These are phyloP conservation scores for Paramecium biaurelia DNA, from an alignment of 73 alveolate genomes.

Conservation along the genomic window DNA sequence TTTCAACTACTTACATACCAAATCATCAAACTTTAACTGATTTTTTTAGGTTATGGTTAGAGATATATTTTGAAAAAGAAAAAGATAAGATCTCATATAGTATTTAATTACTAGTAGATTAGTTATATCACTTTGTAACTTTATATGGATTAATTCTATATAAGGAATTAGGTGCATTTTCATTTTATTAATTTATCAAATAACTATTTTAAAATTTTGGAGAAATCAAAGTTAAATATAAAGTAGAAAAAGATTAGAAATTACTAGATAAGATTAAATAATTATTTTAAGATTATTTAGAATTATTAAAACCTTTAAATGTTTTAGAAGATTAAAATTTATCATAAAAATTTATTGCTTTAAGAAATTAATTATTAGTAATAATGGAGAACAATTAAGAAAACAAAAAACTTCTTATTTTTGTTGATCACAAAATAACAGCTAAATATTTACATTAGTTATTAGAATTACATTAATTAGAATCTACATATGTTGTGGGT, in stretches of 20 bases:
- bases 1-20: not conserved
- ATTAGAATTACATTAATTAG: not conserved
- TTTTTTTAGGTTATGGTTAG: not conserved
- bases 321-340: not conserved
- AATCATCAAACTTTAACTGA: not conserved
- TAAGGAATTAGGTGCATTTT: not conserved
- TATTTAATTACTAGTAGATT: not conserved
- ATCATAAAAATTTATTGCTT: not conserved
- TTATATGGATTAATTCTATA: not conserved
- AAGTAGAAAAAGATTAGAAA: not conserved
- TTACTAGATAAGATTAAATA: not conserved
- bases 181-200: constrained; percentile 1
- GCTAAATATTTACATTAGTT: constrained; percentile 34
- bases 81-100: constrained; percentile 2
- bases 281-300: not conserved
- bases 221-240: not conserved
- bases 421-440: constrained; percentile 44
- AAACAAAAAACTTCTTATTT: not conserved
- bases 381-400: not conserved
- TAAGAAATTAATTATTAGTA: not conserved
- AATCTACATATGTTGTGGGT: constrained; percentile 22
- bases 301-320: not conserved
- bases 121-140: not conserved
- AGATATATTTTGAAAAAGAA: not conserved
- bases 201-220: not conserved